phyloP scores from a whole-genome alignment of 352 stramenopile genomes.

The Nothophytophthora sp. region DNA sequence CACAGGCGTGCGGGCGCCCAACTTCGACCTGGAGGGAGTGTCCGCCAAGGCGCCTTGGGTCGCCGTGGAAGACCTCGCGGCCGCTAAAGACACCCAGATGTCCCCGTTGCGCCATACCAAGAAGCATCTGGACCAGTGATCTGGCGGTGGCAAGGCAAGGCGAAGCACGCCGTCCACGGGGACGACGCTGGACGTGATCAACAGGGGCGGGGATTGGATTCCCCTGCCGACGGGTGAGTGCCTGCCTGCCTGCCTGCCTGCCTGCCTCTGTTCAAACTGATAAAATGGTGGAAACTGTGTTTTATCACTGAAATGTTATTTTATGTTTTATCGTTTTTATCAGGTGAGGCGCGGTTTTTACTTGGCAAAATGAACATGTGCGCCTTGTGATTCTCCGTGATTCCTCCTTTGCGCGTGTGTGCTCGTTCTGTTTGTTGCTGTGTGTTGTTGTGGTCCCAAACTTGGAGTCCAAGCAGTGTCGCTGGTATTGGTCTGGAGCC shows the following conservation, averaged over 20 bases:
- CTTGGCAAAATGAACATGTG: slow-evolving; percentile 19
- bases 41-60: slow-evolving; percentile 72
- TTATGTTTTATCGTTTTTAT: slow-evolving; percentile 15
- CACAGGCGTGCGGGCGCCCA: slow-evolving; percentile 60
- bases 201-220: neutral
- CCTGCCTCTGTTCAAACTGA: no score
- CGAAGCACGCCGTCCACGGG: slow-evolving; percentile 4
- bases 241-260: no score
- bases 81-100: slow-evolving; percentile 49
- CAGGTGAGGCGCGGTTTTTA: slow-evolving; percentile 8
- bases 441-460: slow-evolving; percentile 12
- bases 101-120: slow-evolving; percentile 39
- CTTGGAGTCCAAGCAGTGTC: no score
- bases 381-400: slow-evolving; percentile 14
- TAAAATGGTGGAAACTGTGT: no score
- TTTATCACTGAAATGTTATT: no score
- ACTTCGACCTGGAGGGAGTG: slow-evolving; percentile 64
- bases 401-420: slow-evolving; percentile 4
- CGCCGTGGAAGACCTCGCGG: slow-evolving; percentile 50
- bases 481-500: no score
- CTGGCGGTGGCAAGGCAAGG: no score
- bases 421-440: no score
- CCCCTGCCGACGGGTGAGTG: slow-evolving; percentile 32
- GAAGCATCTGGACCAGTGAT: slow-evolving; percentile 29
- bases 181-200: slow-evolving; percentile 1